Base-by-base conservation (phyloP, 768 basidiomycete species). In the Amanita fuliginea region DNA sequence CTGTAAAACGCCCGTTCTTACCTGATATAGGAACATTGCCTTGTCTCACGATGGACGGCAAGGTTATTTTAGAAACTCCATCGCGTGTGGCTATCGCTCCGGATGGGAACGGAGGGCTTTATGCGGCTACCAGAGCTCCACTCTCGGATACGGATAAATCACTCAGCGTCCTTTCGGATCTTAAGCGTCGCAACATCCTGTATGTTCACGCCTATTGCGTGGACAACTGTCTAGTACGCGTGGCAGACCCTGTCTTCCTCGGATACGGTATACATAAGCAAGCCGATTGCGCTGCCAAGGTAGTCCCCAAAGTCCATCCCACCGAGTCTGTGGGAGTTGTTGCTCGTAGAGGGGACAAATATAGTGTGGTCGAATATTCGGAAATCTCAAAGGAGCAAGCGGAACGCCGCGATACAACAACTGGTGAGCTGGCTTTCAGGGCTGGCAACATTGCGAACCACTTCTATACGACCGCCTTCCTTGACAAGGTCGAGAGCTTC, bases 371-470 rank as follows among this genome's bases (percentile, higher is more conserved):
- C 51, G 96, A 99, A 65, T 99, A 98, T 72, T 95, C 92, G 4
- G 96, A 99, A 64, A 90, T 99, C 59, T 79, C 87, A 6, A 73
- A 78, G 55, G 90, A 87, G 56, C 90, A 95, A 64, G 81, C 94
- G 3, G 87, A 89, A 61, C 71, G 76, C 53, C 82, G 82, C 40
- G 78, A 86, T 54, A 53, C 78, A 9, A 67, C 76, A 47, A 76
- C 78, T 2, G 87, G 83, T 47, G 83, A 92, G 50, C 78, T 99
- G 47, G 68, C 79, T 19, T 98, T 93, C 81, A 78, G 93, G 51
- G 95, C 95, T 5, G 96, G 79, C 32, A 99, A 99, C 68, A 98
- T 99, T 62, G 96, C 78, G 59, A 98, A 98, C 67, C 96, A 99
- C 66, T 96, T 97, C 68, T 99, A 96, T 70, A 93, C 93, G 35